Evolutionary conservation across 2,329 filamentous ascomycete genomes (phyloP).

Genomic region (Fusarium nygamai): DNA sequence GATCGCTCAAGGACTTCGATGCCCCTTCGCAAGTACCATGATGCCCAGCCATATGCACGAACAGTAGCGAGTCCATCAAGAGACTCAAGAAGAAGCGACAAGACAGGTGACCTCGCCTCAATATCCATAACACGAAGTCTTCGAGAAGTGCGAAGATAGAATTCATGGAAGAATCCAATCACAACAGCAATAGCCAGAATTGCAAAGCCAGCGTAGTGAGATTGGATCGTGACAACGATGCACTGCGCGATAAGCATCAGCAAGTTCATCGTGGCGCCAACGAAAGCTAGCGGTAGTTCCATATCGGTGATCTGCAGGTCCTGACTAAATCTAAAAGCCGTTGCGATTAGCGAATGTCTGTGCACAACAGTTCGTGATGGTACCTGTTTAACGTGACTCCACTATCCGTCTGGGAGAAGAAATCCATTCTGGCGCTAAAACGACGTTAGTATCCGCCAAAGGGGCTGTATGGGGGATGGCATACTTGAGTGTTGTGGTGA

Average conservation of each 20-base stretch:
- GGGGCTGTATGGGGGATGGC: rapidly evolving
- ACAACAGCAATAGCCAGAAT: neutral
- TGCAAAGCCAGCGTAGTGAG: neutral
- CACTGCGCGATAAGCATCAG: neutral
- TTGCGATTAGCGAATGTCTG: neutral
- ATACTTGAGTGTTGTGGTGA: neutral
- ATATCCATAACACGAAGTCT: neutral
- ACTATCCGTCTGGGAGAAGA: neutral
- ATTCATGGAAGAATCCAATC: neutral
- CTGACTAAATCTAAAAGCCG: neutral
- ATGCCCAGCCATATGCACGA: neutral
- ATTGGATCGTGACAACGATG: neutral
- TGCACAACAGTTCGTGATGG: neutral
- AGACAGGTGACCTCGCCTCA: neutral
- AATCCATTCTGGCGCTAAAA: neutral
- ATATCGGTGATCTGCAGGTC: constrained; percentile 2
- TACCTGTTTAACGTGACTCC: neutral
- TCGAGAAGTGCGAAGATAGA: neutral
- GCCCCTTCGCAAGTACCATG: neutral
- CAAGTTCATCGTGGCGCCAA: neutral
- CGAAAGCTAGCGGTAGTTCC: neutral
- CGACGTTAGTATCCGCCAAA: rapidly evolving
- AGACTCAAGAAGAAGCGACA: neutral
- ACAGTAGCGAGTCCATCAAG: neutral
- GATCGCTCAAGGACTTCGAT: neutral